Base-by-base conservation (phyloP, 192 early-diverging fungal species). In the Podila minutissima region DNA sequence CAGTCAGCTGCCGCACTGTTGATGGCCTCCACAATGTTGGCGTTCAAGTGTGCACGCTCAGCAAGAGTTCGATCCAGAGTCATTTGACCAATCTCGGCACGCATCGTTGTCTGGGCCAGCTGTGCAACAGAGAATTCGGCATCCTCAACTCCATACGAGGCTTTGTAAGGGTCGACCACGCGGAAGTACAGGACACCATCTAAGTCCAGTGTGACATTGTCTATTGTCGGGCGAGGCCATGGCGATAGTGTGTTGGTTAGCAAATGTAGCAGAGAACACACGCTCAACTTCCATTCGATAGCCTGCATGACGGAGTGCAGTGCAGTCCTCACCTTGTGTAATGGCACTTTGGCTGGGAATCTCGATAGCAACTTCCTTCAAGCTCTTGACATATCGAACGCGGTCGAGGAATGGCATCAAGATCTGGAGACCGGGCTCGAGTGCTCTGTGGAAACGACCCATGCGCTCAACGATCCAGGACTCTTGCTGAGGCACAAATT, bases 51-150 rank as follows among this genome's bases (percentile, higher is more conserved):
- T 50, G 95, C 93, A 81, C 98, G 91, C 83, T 99, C 96, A 0
- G 96, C 95, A 64, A 99, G 85, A 19, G 97, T 99, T 13, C 93
- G 91, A 82, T 99, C 97, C 72, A 99, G 85, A 4, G 96, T 98
- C 93, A 99, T 94, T 85, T 97, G 96, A 48, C 97, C 97, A 76
- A 99, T 99, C 78, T 99, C 97, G 6, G 97, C 97, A 49, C 97
- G 93, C 97, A 99, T 98, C 1, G 97, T 97, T 8, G 97, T 99
- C 83, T 99, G 97, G n/a, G 97, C 97, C 67, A 99, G 88, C 83
- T 99, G 97, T 7, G 95, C 90, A 49, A 99, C 86, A 17, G 97
- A 95, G 86, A 96, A 99, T 81, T 97, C 96, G 31, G 94, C 92
- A 82, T 99, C 90, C 67, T 96, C 95, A 8, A 98, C 94, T 26